Evolutionary conservation across 371 early-diverging fungal genomes (phyloP).

Genomic region (Blakeslea trispora): DNA sequence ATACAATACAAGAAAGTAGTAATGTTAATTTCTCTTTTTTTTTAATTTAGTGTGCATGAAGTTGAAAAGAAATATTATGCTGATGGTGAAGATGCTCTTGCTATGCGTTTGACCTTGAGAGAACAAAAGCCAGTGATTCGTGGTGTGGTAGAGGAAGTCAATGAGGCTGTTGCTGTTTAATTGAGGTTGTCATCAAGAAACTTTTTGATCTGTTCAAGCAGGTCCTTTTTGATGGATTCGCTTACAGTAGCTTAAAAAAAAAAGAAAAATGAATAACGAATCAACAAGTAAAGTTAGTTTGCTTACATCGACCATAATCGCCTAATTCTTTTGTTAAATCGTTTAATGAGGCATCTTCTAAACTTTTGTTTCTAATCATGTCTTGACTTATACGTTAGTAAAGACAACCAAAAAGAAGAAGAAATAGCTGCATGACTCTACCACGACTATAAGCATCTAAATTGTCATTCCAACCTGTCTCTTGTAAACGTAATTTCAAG

Average conservation of each 20-base stretch:
- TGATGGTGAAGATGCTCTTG: conserved; percentile 94
- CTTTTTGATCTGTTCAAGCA: conserved; percentile 26
- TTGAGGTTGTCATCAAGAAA: conserved; percentile 32
- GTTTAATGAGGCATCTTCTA: conserved; percentile 18
- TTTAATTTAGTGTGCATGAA: conserved; percentile 69
- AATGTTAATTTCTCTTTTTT: too few species aligned
- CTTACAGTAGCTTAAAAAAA: conserved; percentile 23
- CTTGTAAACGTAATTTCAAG: conserved; percentile 23
- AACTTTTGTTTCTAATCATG: conserved; percentile 12
- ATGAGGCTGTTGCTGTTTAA: conserved; percentile 28
- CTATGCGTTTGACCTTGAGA: conserved; percentile 66
- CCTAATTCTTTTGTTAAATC: conserved; percentile 22
- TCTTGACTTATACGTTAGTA: too few species aligned
- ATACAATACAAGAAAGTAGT: too few species aligned
- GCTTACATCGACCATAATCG: conserved; percentile 31
- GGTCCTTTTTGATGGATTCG: conserved; percentile 34
- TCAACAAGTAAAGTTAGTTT: background rate
- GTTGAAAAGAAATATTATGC: conserved; percentile 97
- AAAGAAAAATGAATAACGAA: too few species aligned
- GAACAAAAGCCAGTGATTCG: conserved; percentile 39
- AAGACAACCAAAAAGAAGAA: too few species aligned
- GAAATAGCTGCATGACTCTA: too few species aligned
- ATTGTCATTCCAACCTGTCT: conserved; percentile 37
- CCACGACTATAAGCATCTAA: conserved; percentile 35
- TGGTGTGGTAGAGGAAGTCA: conserved; percentile 44